A percentile compares a stretch with the other conserved stretches of the same genome.
Conservation (phyloP, 2,329 filamentous ascomycete genomes). For the Didymella exigua region DNA sequence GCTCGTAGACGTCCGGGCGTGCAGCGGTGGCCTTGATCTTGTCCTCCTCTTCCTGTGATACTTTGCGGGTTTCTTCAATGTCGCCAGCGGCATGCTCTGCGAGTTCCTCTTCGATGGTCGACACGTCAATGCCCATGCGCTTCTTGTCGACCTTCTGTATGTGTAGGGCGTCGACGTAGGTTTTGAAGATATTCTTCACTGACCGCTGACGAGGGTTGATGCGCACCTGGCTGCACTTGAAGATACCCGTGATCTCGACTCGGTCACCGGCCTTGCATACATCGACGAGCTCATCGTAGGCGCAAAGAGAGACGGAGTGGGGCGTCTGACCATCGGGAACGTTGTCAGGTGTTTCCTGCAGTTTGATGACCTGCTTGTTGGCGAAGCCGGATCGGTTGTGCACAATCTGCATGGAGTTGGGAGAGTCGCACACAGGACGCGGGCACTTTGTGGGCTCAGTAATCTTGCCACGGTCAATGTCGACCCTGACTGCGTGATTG, state of each 20-base stretch:
- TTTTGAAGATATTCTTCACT: constrained; percentile 96
- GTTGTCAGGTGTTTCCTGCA: constrained; percentile 95
- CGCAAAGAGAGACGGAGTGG: constrained; percentile 93
- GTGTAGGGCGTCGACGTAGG: constrained; percentile 92
- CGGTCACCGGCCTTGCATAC: constrained; percentile 98
- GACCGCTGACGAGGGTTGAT: constrained; percentile 92
- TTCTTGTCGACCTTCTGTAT: constrained; percentile 97
- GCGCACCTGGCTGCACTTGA: constrained; percentile 90
- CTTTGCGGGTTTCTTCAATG: constrained; percentile 81
- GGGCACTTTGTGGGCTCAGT: constrained; percentile 91
- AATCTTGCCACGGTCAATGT: constrained; percentile 94
- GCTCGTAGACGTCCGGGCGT: constrained; percentile 87
- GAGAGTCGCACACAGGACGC: constrained; percentile 76
- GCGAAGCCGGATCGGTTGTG: constrained; percentile 95
- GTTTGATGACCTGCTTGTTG: constrained; percentile 98
- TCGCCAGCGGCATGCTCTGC: constrained; percentile 73
- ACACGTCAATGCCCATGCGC: constrained; percentile 86
- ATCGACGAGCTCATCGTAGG: constrained; percentile 96
- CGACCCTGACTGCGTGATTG: constrained; percentile 86
- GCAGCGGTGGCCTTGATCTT: constrained; percentile 83
- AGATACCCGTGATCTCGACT: constrained; percentile 94
- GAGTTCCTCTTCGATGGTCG: constrained; percentile 83
- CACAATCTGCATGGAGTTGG: constrained; percentile 97
- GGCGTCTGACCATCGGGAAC: constrained; percentile 96
- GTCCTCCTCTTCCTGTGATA: constrained; percentile 83